A percentile compares a stretch with the other conserved stretches of the same genome.
phyloP scores from a whole-genome alignment of 192 early-diverging fungal species.

The Martensiomyces pterosporus region DNA sequence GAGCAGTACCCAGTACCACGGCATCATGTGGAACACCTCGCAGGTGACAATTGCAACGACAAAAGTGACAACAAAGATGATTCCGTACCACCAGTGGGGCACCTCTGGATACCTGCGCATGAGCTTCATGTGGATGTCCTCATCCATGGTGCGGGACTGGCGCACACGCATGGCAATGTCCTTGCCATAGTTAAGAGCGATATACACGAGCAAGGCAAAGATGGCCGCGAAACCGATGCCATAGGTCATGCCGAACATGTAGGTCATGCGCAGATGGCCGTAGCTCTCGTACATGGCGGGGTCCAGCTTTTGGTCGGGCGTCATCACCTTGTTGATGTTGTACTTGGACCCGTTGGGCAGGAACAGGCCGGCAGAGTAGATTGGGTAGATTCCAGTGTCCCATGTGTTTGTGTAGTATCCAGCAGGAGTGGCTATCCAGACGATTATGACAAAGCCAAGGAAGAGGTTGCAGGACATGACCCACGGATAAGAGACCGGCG shows the following conservation, averaged over 20 bases:
- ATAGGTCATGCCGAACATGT: slow-evolving; percentile 57
- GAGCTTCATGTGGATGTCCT: slow-evolving; percentile 11
- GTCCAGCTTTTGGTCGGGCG: slow-evolving; percentile 38
- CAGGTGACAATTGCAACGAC: not conserved
- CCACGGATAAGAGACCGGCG: slow-evolving; percentile 61
- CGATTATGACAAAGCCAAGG: slow-evolving; percentile 53
- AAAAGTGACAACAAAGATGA: not conserved
- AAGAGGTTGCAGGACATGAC: slow-evolving; percentile 57
- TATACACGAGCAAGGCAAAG: slow-evolving; percentile 56
- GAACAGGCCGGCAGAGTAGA: slow-evolving; percentile 53
- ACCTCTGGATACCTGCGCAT: slow-evolving; percentile 63
- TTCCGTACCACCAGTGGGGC: slow-evolving; percentile 63
- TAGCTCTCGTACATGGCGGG: slow-evolving; percentile 49
- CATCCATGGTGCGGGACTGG: slow-evolving; percentile 52
- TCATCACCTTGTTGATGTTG: slow-evolving; percentile 51
- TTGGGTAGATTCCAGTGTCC: slow-evolving; percentile 46
- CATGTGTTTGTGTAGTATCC: slow-evolving; percentile 56
- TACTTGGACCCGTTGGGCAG: slow-evolving; percentile 44
- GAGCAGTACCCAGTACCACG: slow-evolving; percentile 60
- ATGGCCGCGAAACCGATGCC: slow-evolving; percentile 54
- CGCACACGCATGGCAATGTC: slow-evolving; percentile 52
- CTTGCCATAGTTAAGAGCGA: slow-evolving; percentile 52
- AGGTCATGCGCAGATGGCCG: slow-evolving; percentile 53
- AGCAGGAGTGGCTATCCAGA: slow-evolving; percentile 60
- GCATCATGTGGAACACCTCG: slow-evolving; percentile 2